A percentile compares a stretch with the other conserved stretches of the same genome.
phyloP scores from a whole-genome alignment of 1,139 yeast genomes.

The Schwanniomyces etchellsii region DNA sequence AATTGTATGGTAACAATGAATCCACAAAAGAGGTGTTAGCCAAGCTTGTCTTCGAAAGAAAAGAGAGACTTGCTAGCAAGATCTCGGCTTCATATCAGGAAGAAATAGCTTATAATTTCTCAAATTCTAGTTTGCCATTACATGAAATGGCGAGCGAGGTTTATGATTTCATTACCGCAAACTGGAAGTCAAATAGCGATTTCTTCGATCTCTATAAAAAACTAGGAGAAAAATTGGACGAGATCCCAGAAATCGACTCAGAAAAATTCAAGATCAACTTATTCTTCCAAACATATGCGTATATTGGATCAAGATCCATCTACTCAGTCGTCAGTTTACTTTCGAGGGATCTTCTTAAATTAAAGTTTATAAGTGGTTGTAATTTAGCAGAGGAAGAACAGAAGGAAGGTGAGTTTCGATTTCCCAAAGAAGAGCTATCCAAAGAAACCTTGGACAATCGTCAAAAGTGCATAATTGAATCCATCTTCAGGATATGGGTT shows the following conservation, averaged over 20 bases:
- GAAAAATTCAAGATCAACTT: constrained; percentile 53
- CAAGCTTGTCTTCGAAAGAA: constrained; percentile 26
- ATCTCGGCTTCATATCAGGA: constrained; percentile 33
- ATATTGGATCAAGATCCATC: constrained; percentile 83
- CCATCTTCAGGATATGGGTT: constrained; percentile 73
- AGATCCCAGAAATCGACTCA: constrained; percentile 22
- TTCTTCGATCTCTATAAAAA: constrained; percentile 30
- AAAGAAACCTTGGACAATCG: constrained; percentile 23
- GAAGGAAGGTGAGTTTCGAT: constrained; percentile 26
- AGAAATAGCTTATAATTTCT: constrained; percentile 34
- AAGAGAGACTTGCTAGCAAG: constrained; percentile 19
- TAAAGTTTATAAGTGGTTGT: constrained; percentile 39
- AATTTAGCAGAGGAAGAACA: constrained; percentile 23
- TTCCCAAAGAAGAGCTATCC: constrained; percentile 35
- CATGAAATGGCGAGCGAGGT: constrained; percentile 32
- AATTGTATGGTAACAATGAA: constrained; percentile 30
- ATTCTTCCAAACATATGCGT: constrained; percentile 67
- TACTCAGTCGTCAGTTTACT: constrained; percentile 79
- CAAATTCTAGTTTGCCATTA: constrained; percentile 33
- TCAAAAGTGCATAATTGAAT: constrained; percentile 49
- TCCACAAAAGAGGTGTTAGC: constrained; percentile 22
- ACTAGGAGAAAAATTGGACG: constrained; percentile 17
- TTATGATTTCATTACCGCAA: constrained; percentile 38
- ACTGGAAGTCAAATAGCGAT: constrained; percentile 36
- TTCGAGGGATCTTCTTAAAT: constrained; percentile 47